Evolutionary conservation across 805 yeast species (phyloP).

Genomic region (Clavispora phyllophila): DNA sequence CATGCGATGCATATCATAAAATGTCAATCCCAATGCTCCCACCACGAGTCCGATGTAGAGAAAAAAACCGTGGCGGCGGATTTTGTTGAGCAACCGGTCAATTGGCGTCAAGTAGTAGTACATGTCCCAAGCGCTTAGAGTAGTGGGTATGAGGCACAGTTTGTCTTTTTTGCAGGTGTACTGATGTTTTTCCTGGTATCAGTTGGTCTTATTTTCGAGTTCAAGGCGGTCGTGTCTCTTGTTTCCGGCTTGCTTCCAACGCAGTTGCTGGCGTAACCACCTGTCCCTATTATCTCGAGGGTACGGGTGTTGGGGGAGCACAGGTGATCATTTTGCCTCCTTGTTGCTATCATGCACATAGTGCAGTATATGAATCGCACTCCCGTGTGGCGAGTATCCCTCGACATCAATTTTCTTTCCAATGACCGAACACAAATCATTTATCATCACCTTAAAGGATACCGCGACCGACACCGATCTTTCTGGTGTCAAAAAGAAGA

Average conservation of each 20-base stretch:
- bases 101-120: conserved; percentile 19
- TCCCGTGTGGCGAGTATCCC: neutral
- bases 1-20: conserved; percentile 15
- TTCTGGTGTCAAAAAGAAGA: conserved; percentile 41
- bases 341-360: conserved; percentile 9
- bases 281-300: neutral
- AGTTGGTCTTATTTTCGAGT: no score
- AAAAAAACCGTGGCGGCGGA: conserved; percentile 33
- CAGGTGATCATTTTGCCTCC: neutral
- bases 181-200: no score
- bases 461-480: conserved; percentile 36
- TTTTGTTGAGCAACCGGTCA: conserved; percentile 24
- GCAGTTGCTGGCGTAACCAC: neutral
- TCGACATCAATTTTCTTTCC: conserved; percentile 3
- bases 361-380: neutral
- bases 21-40: conserved; percentile 17
- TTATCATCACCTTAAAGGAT: conserved; percentile 46
- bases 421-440: conserved; percentile 29
- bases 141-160: no score
- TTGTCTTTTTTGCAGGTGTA: no score
- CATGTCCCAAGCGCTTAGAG: no score
- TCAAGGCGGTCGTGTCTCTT: no score
- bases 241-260: no score
- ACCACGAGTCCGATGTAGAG: conserved; percentile 29
- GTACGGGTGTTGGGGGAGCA: neutral